These are phyloP conservation scores for Apiospora phragmitis DNA, from an alignment of 2,329 filamentous ascomycete genomes.

Conservation along the genomic window DNA sequence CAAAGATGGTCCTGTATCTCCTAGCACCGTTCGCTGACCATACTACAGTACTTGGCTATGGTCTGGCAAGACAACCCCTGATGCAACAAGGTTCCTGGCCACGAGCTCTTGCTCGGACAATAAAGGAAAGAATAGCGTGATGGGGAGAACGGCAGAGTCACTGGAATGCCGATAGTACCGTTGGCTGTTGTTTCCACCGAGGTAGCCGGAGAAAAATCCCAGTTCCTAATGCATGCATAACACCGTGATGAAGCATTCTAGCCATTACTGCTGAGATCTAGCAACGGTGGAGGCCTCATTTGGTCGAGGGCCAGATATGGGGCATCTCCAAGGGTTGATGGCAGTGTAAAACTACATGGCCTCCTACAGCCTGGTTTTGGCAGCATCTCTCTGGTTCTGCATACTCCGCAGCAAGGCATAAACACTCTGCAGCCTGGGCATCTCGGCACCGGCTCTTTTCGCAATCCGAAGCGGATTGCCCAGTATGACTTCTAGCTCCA, in stretches of 20 bases:
- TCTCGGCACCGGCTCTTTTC: slow-evolving; percentile 59
- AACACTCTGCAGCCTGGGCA: slow-evolving; percentile 66
- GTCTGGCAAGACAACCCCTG: neutral
- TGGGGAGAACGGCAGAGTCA: too few relatives aligned
- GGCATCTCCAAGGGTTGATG: neutral
- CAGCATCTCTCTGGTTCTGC: slow-evolving; percentile 52
- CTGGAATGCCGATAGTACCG: too few relatives aligned
- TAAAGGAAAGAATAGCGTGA: too few relatives aligned
- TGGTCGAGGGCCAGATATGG: neutral
- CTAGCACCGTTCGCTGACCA: neutral
- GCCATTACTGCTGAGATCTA: neutral
- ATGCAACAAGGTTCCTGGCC: too few relatives aligned
- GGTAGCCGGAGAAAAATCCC: neutral
- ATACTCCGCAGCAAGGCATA: slow-evolving; percentile 67
- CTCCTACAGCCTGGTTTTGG: slow-evolving; percentile 20
- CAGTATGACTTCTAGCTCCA: slow-evolving; percentile 73
- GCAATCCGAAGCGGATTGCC: slow-evolving; percentile 71
- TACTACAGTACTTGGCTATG: too few relatives aligned
- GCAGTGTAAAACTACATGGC: neutral
- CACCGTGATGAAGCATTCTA: neutral
- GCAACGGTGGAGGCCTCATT: neutral
- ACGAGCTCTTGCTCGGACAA: too few relatives aligned
- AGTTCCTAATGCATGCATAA: neutral
- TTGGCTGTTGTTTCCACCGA: neutral
- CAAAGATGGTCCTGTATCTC: neutral